Conservation (phyloP, 106 monocot genomes). For the Amphibolis antarctica region DNA sequence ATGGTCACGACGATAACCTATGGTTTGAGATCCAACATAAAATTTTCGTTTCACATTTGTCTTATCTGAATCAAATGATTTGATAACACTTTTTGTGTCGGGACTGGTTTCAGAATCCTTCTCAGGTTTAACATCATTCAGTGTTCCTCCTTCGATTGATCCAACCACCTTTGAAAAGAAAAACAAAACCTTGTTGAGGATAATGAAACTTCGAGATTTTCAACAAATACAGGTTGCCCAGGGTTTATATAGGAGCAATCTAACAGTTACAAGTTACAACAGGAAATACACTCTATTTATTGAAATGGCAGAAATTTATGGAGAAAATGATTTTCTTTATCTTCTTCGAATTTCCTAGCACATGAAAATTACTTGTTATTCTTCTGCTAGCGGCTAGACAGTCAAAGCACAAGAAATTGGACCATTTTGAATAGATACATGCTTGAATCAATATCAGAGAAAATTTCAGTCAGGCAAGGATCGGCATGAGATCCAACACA, state of each 20-base stretch:
- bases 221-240: neutral
- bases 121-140: conserved; percentile 53
- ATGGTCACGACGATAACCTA: conserved; percentile 27
- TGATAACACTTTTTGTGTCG: conserved; percentile 26
- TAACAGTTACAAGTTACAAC: neutral
- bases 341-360: too few species aligned
- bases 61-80: conserved; percentile 15
- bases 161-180: conserved; percentile 55
- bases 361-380: too few species aligned
- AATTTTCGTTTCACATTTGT: conserved; percentile 15
- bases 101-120: conserved; percentile 43
- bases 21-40: conserved; percentile 24
- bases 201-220: neutral
- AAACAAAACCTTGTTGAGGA: neutral
- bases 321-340: too few species aligned
- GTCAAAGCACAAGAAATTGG: too few species aligned
- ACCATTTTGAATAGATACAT: too few species aligned
- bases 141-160: conserved; percentile 45
- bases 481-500: too few species aligned
- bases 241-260: neutral
- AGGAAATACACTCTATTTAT: too few species aligned
- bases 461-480: too few species aligned
- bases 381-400: too few species aligned
- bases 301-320: too few species aligned
- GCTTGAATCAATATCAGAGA: too few species aligned